These are phyloP conservation scores for Tolypocladium guangdongense DNA, from an alignment of 2,329 filamentous ascomycete genomes.

Conservation along the genomic window DNA sequence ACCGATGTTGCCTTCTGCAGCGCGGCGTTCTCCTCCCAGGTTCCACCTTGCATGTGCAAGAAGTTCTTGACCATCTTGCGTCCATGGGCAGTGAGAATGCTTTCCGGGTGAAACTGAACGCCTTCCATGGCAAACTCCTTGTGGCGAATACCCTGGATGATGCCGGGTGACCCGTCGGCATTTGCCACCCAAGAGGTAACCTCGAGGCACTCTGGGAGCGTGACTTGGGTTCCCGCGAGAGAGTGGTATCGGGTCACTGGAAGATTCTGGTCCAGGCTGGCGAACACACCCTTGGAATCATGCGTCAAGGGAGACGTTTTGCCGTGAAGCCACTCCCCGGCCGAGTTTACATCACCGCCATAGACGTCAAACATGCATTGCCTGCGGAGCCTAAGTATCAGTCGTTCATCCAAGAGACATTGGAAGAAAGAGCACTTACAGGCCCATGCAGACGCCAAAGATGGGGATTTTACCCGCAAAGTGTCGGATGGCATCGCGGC, in stretches of 20 bases:
- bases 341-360: slow-evolving; percentile 81
- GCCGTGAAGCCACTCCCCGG: slow-evolving; percentile 92
- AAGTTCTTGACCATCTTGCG: slow-evolving; percentile 90
- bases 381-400: slow-evolving; percentile 25
- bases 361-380: slow-evolving; percentile 96
- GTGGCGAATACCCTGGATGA: slow-evolving; percentile 96
- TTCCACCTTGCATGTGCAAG: slow-evolving; percentile 74
- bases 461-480: slow-evolving; percentile 93
- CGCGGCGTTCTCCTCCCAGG: slow-evolving; percentile 71
- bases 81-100: slow-evolving; percentile 84
- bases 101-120: slow-evolving; percentile 96
- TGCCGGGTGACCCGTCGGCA: slow-evolving; percentile 64
- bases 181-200: slow-evolving; percentile 81
- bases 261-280: slow-evolving; percentile 65
- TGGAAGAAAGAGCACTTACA: slow-evolving; percentile 42
- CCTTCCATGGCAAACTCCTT: slow-evolving; percentile 87
- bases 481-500: slow-evolving; percentile 79
- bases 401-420: background rate
- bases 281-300: slow-evolving; percentile 86
- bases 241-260: slow-evolving; percentile 95
- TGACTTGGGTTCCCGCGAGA: slow-evolving; percentile 80
- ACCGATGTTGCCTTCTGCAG: slow-evolving; percentile 32
- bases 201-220: slow-evolving; percentile 75
- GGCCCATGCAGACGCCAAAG: slow-evolving; percentile 97
- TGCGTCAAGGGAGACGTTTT: slow-evolving; percentile 90